Evolutionary conservation across 768 basidiomycete species (phyloP).

Genomic region (Suillus discolor): DNA sequence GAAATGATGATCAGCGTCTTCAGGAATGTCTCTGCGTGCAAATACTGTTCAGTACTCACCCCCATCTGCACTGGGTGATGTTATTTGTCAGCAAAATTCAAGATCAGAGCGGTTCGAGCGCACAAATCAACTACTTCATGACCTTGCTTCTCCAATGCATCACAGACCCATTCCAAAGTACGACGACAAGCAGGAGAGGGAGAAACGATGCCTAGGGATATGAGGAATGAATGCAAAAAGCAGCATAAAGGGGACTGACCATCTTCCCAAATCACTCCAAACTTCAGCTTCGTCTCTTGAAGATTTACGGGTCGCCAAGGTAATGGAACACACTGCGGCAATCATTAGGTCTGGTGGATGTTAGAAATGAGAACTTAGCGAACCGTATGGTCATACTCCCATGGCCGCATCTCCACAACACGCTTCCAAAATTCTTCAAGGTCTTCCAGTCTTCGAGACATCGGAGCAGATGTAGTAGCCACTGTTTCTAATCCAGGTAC

Average conservation of each 20-base stretch:
- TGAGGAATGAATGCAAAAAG: neutral
- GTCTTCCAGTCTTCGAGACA: slow-evolving; percentile 44
- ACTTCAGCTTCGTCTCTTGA: slow-evolving; percentile 36
- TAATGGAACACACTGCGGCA: slow-evolving; percentile 41
- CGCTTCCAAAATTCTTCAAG: slow-evolving; percentile 46
- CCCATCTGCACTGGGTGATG: slow-evolving; percentile 43
- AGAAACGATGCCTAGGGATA: slow-evolving; percentile 34
- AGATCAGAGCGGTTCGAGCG: slow-evolving; percentile 8
- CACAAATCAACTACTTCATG: slow-evolving; percentile 45
- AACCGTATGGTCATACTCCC: slow-evolving; percentile 47
- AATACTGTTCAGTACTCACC: slow-evolving; percentile 34
- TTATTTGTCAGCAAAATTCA: neutral
- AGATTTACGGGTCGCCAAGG: slow-evolving; percentile 43
- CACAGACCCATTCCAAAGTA: slow-evolving; percentile 36
- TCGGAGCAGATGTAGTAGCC: slow-evolving; percentile 39
- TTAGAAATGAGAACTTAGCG: slow-evolving; percentile 10
- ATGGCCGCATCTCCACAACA: slow-evolving; percentile 43
- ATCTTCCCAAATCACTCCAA: slow-evolving; percentile 45
- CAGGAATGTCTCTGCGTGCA: slow-evolving; percentile 57
- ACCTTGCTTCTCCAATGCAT: slow-evolving; percentile 38
- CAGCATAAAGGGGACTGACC: slow-evolving; percentile 28
- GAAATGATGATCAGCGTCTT: slow-evolving; percentile 84
- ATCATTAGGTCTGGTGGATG: neutral
- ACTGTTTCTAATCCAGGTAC: slow-evolving; percentile 43
- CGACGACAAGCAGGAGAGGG: slow-evolving; percentile 44